Conservation (phyloP, 805 yeast species). For the Clavispora asparagi region DNA sequence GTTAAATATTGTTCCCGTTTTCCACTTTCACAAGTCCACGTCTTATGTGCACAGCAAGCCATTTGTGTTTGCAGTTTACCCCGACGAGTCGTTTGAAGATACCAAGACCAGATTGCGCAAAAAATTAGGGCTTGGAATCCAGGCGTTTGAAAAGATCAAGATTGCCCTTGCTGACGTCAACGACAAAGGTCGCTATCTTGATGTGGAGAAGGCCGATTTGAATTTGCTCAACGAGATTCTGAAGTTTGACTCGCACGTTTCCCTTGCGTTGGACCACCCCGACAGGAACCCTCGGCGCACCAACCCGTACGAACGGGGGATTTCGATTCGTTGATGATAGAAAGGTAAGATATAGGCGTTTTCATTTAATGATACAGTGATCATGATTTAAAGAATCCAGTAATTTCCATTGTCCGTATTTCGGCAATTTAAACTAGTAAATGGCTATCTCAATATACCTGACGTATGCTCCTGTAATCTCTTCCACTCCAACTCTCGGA, state of each 20-base stretch:
- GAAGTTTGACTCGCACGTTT: conserved; percentile 37
- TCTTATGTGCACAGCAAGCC: conserved; percentile 76
- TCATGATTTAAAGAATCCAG: neutral
- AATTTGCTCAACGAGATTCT: conserved; percentile 51
- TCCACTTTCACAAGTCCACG: conserved; percentile 72
- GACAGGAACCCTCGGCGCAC: conserved; percentile 58
- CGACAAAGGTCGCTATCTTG: conserved; percentile 41
- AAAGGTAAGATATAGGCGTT: neutral
- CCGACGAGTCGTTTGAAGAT: conserved; percentile 58
- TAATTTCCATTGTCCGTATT: too few species aligned
- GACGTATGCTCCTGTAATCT: neutral
- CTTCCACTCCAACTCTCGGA: conserved; percentile 39
- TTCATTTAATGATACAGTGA: conserved; percentile 2
- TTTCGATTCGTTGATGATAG: conserved; percentile 24
- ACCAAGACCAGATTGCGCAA: conserved; percentile 65
- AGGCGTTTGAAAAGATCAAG: conserved; percentile 72
- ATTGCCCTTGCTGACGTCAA: conserved; percentile 49
- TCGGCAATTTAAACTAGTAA: too few species aligned
- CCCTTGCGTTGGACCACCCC: conserved; percentile 81
- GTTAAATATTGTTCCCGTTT: conserved; percentile 53
- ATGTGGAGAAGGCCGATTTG: conserved; percentile 46
- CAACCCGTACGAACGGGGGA: conserved; percentile 36
- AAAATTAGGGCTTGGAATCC: conserved; percentile 69
- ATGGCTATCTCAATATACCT: too few species aligned
- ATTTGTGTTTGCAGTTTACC: conserved; percentile 66